phyloP scores from a whole-genome alignment of 345 rosid genomes.

The Salix suchowensis region DNA sequence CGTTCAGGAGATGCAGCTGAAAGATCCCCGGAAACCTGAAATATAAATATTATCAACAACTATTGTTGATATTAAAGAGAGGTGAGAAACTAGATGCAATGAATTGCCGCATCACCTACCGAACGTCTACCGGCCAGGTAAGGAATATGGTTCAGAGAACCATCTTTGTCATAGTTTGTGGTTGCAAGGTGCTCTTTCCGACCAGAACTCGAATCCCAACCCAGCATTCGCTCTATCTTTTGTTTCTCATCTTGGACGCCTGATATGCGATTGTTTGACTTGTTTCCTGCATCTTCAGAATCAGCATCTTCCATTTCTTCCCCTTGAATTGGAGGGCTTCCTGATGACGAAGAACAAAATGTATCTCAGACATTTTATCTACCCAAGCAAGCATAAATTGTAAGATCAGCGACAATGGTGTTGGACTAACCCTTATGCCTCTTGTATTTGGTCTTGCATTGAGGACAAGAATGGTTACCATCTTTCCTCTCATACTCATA shows the following conservation, averaged over 20 bases:
- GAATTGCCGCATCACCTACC: slow-evolving; percentile 9
- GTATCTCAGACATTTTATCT: too few relatives aligned
- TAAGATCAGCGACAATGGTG: background rate
- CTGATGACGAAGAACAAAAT: slow-evolving; percentile 6
- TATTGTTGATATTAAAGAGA: background rate
- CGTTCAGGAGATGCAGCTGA: slow-evolving; percentile 40
- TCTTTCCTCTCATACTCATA: slow-evolving; percentile 44
- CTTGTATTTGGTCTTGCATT: slow-evolving; percentile 42
- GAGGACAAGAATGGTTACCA: slow-evolving; percentile 39
- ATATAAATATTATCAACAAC: background rate
- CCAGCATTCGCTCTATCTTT: slow-evolving; percentile 22
- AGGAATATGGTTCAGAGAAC: slow-evolving; percentile 31
- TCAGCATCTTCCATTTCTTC: slow-evolving; percentile 18
- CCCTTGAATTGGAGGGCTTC: slow-evolving; percentile 19
- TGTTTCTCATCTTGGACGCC: slow-evolving; percentile 12
- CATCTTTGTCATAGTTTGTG: slow-evolving; percentile 26
- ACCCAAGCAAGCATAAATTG: background rate
- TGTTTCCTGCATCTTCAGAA: slow-evolving; percentile 2
- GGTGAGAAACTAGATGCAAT: background rate
- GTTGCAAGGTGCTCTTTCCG: slow-evolving; percentile 21
- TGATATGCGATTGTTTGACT: slow-evolving; percentile 4
- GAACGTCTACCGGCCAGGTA: slow-evolving; percentile 26
- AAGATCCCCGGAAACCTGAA: slow-evolving; percentile 37
- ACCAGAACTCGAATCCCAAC: slow-evolving; percentile 23
- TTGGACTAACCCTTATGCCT: slow-evolving; percentile 28